Percentiles rank a stretch among this genome's conserved stretches.
phyloP scores from a whole-genome alignment of 371 early-diverging fungal genomes.

The Smittium culicis region DNA sequence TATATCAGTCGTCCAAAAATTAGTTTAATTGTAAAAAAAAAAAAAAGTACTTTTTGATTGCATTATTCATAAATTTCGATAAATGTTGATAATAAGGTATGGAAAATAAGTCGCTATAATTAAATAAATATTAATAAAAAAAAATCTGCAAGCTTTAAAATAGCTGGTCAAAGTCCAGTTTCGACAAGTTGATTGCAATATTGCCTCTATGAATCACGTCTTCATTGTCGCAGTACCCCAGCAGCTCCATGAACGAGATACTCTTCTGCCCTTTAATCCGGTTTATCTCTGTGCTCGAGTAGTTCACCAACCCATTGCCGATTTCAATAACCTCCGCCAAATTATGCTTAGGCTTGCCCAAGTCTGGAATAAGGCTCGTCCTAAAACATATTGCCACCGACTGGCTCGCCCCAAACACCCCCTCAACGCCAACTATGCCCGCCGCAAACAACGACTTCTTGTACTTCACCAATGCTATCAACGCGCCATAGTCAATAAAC shows the following conservation, averaged over 20 bases:
- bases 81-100: no score
- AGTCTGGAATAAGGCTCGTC: conserved; percentile 18
- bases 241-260: conserved; percentile 52
- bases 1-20: no score
- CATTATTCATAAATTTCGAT: no score
- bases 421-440: conserved; percentile 63
- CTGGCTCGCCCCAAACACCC: conserved; percentile 72
- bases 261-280: conserved; percentile 70
- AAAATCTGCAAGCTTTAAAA: not conserved
- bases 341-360: conserved; percentile 28
- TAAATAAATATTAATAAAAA: not conserved
- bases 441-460: conserved; percentile 66
- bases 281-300: conserved; percentile 62
- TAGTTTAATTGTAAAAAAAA: no score
- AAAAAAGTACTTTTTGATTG: no score
- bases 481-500: conserved; percentile 64
- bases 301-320: conserved; percentile 82
- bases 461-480: conserved; percentile 46
- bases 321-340: conserved; percentile 50
- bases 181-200: conserved; percentile 45
- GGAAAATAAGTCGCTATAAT: not conserved
- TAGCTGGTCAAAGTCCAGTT: conserved; percentile 26
- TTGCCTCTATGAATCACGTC: conserved; percentile 77
- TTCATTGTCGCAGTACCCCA: conserved; percentile 81
- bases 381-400: conserved; percentile 55